Base-by-base conservation (phyloP, 2,329 filamentous ascomycete genomes). In the Penicillium sp. region DNA sequence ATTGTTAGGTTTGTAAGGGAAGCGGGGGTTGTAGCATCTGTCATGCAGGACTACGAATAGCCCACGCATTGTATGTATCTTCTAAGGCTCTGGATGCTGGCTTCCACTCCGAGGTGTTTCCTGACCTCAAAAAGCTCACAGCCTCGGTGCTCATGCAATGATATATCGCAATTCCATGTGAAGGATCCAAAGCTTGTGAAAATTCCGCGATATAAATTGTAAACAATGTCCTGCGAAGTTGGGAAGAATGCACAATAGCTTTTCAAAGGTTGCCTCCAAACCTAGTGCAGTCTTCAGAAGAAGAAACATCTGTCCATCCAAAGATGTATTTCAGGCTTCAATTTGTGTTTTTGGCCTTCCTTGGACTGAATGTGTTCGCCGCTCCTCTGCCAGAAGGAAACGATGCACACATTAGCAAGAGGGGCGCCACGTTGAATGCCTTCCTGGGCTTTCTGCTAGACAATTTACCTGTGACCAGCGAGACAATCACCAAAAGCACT, bases 371-470 rank as follows among this genome's bases (percentile, higher is more conserved):
- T 21, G 16, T 21, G 10, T 9, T 16, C 5, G n/a, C 38, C 4
- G n/a, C 38, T 18, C 38, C 38, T 3, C 7, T 40, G 18, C n/a
- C 38, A 9, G 38, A 18, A 40, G n/a, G 16, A 21, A 21, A 8
- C 18, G 38, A 38, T 21, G 32, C 32, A 38, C 8, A 47, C 13
- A 11, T 38, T 21, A 21, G 41, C 39, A 42, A 53, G 14, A 45
- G 45, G 8, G 44, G 47, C 6, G 32, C 45, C 5, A 13, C 9
- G 5, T 48, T 60, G 21, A 60, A 60, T 39, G 31, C 44, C 22
- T 58, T 58, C 31, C 45, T 60, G 13, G 40, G 47, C n/a, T 13
- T 45, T 43, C 47, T 60, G 2, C 41, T 60, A n/a, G 22, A 49
- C 1, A 27, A 60, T 32, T 36, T 60, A 10, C 58, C 58, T 3